Base-by-base conservation (phyloP, 129 eudicot genomes). In the Lonicera japonica region DNA sequence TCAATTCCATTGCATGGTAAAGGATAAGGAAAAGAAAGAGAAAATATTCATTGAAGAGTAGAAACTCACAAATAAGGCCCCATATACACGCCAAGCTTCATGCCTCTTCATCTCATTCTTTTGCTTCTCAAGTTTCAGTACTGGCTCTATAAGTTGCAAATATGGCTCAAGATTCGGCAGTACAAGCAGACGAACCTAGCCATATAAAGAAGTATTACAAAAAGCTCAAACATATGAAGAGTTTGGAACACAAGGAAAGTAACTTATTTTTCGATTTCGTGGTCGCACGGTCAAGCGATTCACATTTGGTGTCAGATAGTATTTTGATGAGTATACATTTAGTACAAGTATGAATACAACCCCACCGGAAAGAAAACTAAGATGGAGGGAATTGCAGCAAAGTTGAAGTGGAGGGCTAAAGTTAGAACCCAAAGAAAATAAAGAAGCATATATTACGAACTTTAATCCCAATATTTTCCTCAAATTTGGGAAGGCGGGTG, bases 31-130 rank as follows among this genome's bases (percentile, higher is more conserved):
- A 13, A 52, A 72, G 39, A 58, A 64, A 29, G 25, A 6, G 36
- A 29, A 29, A 6, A 41, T 15, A 7, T 11, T 43, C 1, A 43
- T 14, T 43, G 50, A 43, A 43, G 50, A 38, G 25, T 56, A 61
- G 58, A 24, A 69, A 54, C 79, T 84, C 76, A 87, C 97, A 86
- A 78, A 57, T 59, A 92, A 75, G 52, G 96, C 99, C 62, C 99
- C 99, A 82, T 92, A 87, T 29, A 88, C 99, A 58, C 77, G 81
- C 91, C 95, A 87, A 25, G 98, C 96, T 81, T 92, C 98, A 40
- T 78, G 83, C 75, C 95, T 84, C 78, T 79, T 92, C 58, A 71
- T 71, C 85, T 82, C 88, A 67, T 78, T 85, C 72, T 84, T 91
- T 76, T 91, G 96, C 70, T 74, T 88, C 66, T 85, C 96, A 22